Base-by-base conservation (phyloP, 1,284 basidiomycete genomes). In the Chalciporus piperatoides region DNA sequence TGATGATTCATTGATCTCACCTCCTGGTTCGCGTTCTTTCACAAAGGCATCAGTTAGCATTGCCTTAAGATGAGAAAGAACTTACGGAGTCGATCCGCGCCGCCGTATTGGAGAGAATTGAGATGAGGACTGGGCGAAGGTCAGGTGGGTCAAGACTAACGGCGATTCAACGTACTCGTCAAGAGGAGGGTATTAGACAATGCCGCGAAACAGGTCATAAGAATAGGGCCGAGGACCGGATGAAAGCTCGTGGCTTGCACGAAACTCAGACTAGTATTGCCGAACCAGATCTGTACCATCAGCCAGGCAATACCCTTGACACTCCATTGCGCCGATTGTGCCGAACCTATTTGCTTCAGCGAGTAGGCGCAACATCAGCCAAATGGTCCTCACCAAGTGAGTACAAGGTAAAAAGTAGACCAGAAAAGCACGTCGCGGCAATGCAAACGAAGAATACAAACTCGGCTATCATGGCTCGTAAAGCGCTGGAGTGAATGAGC, bases 381-480 rank as follows among this genome's bases (percentile, higher is more conserved):
- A 6, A 9, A 46, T 6, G 51, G 1, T 15, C 19, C 68, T 52
- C 64, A 75, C 89, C 85, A 5, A 94, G 76, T 1, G 81, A 85
- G 79, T 87, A 90, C 25, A 94, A 71, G 1, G 90, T 91, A 69
- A 93, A 91, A 15, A 91, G 74, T 35, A 95, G 72, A 4, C 92
- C 92, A 14, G 89, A 92, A 69, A 95, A 94, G 62, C 88, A 90
- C n/a, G 84, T 80, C 1, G 77, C 78, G 7, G 90, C 89, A 36
- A 94, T 84, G 12, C 78, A 76, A 60, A 94, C 90, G 72, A 96
- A 95, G 63, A 90, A 84, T 3, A 90, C 68, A 63, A 92, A 94
- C 49, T 92, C 86, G 0, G 80, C 72, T 28, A 84, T 80, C 86
- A 88, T 89, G 6, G 79, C 86, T 10, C 80, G 84, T 51, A 89